Base-by-base conservation (phyloP, 1,284 basidiomycete species). In the Singerocomus inundabilis region DNA sequence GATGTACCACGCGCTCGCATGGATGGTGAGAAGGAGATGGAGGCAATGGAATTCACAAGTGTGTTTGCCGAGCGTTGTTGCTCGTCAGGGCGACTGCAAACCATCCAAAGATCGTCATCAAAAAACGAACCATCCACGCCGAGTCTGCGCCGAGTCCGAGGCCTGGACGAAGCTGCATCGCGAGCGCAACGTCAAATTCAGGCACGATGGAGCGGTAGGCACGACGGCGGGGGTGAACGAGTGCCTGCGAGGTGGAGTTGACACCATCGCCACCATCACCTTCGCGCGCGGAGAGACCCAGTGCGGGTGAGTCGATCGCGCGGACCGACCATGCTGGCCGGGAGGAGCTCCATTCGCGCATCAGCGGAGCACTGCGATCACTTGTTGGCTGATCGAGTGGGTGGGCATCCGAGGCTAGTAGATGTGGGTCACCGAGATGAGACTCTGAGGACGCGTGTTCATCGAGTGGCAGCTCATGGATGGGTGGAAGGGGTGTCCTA, bases 81-180 rank as follows among this genome's bases (percentile, higher is more conserved):
- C 62, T 44, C 24, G 67, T 66, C 52, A 66, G 40, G 31, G 59
- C 64, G 35, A 84, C 72, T 28, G 80, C 75, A 58, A 89, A 76
- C 87, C 87, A 89, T 12, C 86, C 87, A 64, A 86, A 88, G 65
- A 88, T 77, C 24, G 82, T 74, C 83, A 89, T 86, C 66, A 89
- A 64, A 89, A 64, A 88, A 49, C 84, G 71, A 41, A 88, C 83
- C 71, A 88, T 77, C 85, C 85, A 89, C 30, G 86, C 85, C 10
- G 84, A 77, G 58, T 89, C 87, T 21, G 85, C 81, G 40, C 83
- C 80, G 13, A 78, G 62, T 30, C 84, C 83, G 24, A 85, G 66
- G 2, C 84, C 82, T 9, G 84, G 84, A 24, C 83, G 74, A 39
- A 87, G 74, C 63, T 88, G 85, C 83, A 88, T 81, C 36, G 83